Percentiles rank a stretch among this genome's conserved stretches.
Evolutionary conservation across 129 eudicot species (phyloP).

Genomic region (Arctium minus): DNA sequence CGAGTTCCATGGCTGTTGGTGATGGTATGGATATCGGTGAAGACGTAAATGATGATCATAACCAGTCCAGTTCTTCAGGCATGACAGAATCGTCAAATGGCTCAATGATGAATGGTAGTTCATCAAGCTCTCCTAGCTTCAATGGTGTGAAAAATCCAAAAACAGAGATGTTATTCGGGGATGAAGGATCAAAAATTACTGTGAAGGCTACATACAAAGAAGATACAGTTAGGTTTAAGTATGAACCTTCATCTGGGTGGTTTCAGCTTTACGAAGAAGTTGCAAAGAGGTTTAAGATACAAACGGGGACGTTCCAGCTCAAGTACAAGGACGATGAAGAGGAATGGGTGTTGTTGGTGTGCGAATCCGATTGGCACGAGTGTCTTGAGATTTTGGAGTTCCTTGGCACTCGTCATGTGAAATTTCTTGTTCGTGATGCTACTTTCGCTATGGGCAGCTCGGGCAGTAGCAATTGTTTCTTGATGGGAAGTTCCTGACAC

Average conservation of each 20-base stretch:
- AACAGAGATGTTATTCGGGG: constrained; percentile 26
- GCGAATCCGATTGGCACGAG: constrained; percentile 73
- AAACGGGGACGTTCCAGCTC: constrained; percentile 69
- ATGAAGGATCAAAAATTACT: constrained; percentile 48
- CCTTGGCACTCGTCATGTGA: constrained; percentile 63
- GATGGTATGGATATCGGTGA: constrained; percentile 40
- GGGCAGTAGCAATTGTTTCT: constrained; percentile 57
- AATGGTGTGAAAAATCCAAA: constrained; percentile 32
- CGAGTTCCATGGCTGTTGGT: constrained; percentile 28
- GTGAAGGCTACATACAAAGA: constrained; percentile 74
- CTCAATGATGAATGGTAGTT: constrained; percentile 57
- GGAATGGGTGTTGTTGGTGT: constrained; percentile 90
- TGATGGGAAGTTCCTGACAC: constrained; percentile 33
- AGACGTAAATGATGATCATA: constrained; percentile 30
- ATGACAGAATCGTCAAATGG: constrained; percentile 72
- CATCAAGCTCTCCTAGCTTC: constrained; percentile 59
- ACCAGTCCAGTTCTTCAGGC: constrained; percentile 57
- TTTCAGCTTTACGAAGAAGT: constrained; percentile 80
- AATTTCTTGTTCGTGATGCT: constrained; percentile 62
- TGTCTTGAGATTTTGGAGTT: constrained; percentile 76
- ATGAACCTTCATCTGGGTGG: constrained; percentile 59
- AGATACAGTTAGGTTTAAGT: constrained; percentile 74
- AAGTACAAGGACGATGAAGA: constrained; percentile 85
- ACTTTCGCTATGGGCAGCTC: constrained; percentile 52
- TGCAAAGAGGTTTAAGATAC: constrained; percentile 73